Evolutionary conservation across 345 rosid genomes (phyloP).

Genomic region (Eucalyptus globulus): DNA sequence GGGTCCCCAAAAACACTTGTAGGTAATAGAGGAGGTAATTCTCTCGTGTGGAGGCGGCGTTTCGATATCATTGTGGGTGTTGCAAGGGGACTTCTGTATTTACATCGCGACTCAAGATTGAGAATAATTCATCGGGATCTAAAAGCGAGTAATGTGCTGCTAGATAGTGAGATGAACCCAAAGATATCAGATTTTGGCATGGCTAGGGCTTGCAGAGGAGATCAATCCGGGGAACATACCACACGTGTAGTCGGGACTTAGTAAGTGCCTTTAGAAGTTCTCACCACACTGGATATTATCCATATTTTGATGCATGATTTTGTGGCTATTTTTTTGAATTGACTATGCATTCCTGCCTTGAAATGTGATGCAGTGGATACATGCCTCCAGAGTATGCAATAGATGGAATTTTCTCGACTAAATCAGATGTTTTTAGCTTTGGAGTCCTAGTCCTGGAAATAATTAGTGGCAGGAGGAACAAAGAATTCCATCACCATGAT

Average conservation of each 20-base stretch:
- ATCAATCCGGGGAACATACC: conserved; percentile 3
- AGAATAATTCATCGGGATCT: conserved; percentile 19
- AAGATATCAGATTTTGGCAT: conserved; percentile 25
- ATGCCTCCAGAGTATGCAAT: neutral
- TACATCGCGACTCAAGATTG: conserved; percentile 14
- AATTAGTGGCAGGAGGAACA: neutral
- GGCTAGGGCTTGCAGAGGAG: conserved; percentile 6
- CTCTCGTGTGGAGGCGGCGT: neutral
- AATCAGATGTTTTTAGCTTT: neutral
- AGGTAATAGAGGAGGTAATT: neutral
- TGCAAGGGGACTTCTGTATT: conserved; percentile 20
- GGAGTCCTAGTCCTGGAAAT: neutral
- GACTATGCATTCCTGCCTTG: rapidly evolving
- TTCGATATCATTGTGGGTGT: conserved; percentile 8
- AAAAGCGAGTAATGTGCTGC: conserved; percentile 10
- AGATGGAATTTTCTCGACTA: neutral
- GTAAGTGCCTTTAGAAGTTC: neutral
- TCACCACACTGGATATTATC: neutral
- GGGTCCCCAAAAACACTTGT: neutral
- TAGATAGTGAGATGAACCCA: conserved; percentile 16
- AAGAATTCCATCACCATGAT: neutral
- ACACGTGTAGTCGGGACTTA: conserved; percentile 11
- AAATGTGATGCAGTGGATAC: neutral
- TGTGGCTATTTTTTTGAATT: neutral
- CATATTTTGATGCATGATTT: neutral